These are phyloP conservation scores for Aspergillus nidulans DNA, from an alignment of 495 filamentous ascomycete genomes.

Conservation along the genomic window DNA sequence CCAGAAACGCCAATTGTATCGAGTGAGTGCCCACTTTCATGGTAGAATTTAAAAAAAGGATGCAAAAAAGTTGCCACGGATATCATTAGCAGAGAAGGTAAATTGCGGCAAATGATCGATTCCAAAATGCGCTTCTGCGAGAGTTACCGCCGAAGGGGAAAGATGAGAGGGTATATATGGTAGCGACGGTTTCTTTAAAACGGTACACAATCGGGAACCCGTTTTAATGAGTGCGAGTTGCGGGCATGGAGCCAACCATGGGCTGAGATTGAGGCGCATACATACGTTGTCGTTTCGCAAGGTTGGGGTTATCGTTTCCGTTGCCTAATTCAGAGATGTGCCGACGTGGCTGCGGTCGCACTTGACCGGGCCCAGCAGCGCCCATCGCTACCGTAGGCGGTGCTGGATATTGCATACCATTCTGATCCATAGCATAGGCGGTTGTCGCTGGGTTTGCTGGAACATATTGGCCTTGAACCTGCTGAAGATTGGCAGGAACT, in stretches of 20 bases:
- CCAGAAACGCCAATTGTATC: constrained; percentile 31
- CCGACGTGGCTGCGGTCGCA: constrained; percentile 51
- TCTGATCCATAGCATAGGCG: constrained; percentile 48
- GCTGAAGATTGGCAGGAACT: constrained; percentile 43
- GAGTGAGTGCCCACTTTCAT: constrained; percentile 9
- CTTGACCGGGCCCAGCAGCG: constrained; percentile 27
- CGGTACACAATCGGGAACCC: not conserved
- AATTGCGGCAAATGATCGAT: constrained; percentile 4
- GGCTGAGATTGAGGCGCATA: constrained; percentile 48
- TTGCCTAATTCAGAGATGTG: constrained; percentile 65
- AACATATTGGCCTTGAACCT: constrained; percentile 51
- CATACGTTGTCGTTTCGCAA: constrained; percentile 61
- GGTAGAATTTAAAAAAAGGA: not conserved
- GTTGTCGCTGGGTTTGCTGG: constrained; percentile 37
- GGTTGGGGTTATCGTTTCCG: constrained; percentile 47
- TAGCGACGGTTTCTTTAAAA: not conserved
- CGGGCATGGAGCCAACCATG: constrained; percentile 41
- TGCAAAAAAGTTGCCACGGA: constrained; percentile 6
- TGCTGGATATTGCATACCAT: constrained; percentile 48
- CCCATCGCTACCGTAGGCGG: constrained; percentile 47
- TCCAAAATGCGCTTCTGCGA: constrained; percentile 1
- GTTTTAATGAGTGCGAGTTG: constrained; percentile 32
- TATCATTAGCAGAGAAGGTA: constrained; percentile 8
- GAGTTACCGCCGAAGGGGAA: constrained; percentile 2
- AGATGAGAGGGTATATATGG: not conserved